Evolutionary conservation across 2,329 filamentous ascomycete genomes (phyloP), one percentile per base, ranked within the genome.

Genomic region (Amauroascus niger): DNA sequence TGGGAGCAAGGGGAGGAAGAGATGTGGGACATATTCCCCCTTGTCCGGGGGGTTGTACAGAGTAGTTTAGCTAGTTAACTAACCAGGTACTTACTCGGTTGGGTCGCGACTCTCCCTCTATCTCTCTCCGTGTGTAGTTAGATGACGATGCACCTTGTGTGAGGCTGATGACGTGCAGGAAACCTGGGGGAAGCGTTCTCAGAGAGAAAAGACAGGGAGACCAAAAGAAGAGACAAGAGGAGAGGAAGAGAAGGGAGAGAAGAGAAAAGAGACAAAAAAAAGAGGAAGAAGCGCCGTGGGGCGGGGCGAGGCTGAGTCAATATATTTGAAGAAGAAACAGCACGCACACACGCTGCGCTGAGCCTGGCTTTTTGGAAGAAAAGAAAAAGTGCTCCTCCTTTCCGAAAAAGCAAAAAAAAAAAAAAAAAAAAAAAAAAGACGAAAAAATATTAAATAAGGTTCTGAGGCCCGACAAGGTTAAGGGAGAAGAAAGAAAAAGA

Each of bases 181-280:
- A 39, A 30, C 14, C 37, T n/a, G 45, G 45, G 16, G 43, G 43
- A 46, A 22, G n/a, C n/a, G n/a, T n/a, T n/a, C n/a, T n/a, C n/a
- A n/a, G n/a, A n/a, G n/a, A n/a, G n/a, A n/a, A 45, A 16, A 45
- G 26, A 30, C 22, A 32, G 72, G 16, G 69, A 77, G n/a, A n/a
- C n/a, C n/a, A 3, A 72, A 65, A 33, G 65, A 65, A 77, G 63
- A 66, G 69, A 16, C 66, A 69, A 77, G 63, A 66, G 68, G 18
- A 66, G 69, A 47, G 48, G 54, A 60, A 50, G 47, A 59, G 49
- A 53, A 55, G 46, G 55, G 52, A 13, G 14, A 40, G 6, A 18
- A 40, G n/a, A n/a, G 33, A 13, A n/a, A 13, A 20, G 16, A 40
- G 37, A n/a, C n/a, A n/a, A n/a, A n/a, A n/a, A n/a, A n/a, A n/a